These are phyloP conservation scores for Botrytis sinoallii DNA, from an alignment of 2,329 filamentous ascomycete species.

Conservation along the genomic window DNA sequence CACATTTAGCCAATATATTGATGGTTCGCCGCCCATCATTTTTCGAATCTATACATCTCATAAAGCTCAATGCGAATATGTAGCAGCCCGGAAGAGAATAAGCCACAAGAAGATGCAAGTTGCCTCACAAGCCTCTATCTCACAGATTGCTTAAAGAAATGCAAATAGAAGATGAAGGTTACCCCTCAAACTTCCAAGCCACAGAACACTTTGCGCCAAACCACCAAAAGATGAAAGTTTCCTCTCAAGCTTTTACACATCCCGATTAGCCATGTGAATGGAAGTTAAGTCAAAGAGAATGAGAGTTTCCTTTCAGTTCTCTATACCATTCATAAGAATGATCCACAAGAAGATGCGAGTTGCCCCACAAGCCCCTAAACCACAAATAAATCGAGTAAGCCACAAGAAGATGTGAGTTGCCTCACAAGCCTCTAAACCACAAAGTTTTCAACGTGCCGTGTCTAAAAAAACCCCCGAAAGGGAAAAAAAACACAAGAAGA, in stretches of 20 bases:
- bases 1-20: not conserved
- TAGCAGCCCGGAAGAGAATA: not conserved
- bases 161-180: not conserved
- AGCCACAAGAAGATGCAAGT: not conserved
- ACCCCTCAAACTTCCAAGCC: not conserved
- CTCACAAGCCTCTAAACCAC: not conserved
- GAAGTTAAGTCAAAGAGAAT: not conserved
- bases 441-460: not conserved
- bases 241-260: not conserved
- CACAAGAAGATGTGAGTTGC: not conserved
- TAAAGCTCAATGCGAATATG: not conserved
- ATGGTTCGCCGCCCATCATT: not conserved
- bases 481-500: not conserved
- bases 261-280: not conserved
- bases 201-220: not conserved
- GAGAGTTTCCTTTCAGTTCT: not conserved
- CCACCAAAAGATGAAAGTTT: not conserved
- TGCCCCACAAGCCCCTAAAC: not conserved
- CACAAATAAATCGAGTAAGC: not conserved
- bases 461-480: not conserved
- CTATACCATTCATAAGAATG: not conserved
- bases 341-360: not conserved
- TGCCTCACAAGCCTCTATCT: not conserved
- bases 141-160: not conserved
- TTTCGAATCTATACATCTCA: not conserved